A percentile compares a stretch with the other conserved stretches of the same genome.
phyloP scores from a whole-genome alignment of 352 stramenopile species.

The Blastocystis sp. region DNA sequence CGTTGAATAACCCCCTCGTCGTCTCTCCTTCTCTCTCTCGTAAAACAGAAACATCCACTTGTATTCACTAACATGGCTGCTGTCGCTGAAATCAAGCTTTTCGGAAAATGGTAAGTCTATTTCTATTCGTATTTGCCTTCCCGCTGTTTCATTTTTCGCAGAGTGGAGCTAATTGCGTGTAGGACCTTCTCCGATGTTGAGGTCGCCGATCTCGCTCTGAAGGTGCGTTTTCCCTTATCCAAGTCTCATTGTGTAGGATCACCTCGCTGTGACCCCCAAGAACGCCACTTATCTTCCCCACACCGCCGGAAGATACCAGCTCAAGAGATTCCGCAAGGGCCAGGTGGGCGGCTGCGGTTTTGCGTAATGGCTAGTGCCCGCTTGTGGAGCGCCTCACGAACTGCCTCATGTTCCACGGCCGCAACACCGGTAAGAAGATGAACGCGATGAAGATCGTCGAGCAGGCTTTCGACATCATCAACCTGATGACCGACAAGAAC shows the following conservation, averaged over 20 bases:
- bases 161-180: conserved; percentile 60
- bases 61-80: conserved; percentile 64
- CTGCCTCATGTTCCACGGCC: too few species aligned
- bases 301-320: conserved; percentile 75
- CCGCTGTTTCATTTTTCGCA: not conserved
- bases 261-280: conserved; percentile 97
- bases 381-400: too few species aligned
- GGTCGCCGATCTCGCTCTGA: conserved; percentile 94
- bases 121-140: not conserved
- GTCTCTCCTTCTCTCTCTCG: not conserved
- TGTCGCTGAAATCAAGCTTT: conserved; percentile 87
- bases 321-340: too few species aligned
- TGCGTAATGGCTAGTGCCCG: too few species aligned
- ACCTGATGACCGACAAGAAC: too few species aligned
- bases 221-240: conserved; percentile 72
- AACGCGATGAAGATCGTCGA: too few species aligned
- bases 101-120: conserved; percentile 86
- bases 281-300: conserved; percentile 96
- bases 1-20: not conserved
- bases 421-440: too few species aligned
- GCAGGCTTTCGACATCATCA: too few species aligned
- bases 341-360: too few species aligned
- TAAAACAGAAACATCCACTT: conserved; percentile 62
- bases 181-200: conserved; percentile 98
- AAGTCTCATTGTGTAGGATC: conserved; percentile 79